Conservation (phyloP, 2,329 filamentous ascomycete genomes). For the Alternaria angustiovoidea region DNA sequence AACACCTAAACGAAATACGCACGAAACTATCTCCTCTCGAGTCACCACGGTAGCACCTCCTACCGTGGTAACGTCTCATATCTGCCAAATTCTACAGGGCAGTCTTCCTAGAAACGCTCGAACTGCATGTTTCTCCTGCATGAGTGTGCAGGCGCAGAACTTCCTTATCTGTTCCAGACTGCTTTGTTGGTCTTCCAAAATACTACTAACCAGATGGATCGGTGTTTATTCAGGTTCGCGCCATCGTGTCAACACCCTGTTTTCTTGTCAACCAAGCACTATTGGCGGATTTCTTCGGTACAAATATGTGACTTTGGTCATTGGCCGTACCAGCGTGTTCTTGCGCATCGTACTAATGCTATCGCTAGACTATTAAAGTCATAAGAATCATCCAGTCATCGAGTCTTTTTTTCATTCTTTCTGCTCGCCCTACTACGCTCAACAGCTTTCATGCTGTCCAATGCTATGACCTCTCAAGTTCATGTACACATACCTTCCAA, state of each 20-base stretch:
- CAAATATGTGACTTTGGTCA: not conserved
- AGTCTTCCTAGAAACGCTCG: not conserved
- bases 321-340: not conserved
- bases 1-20: not conserved
- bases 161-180: constrained; percentile 1
- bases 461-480: constrained; percentile 4
- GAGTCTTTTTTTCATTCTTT: not conserved
- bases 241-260: not conserved
- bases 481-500: not conserved
- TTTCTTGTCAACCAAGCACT: not conserved
- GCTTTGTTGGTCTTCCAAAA: not conserved
- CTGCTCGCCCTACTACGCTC: not conserved
- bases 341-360: not conserved
- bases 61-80: not conserved
- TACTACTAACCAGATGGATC: not conserved
- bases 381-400: not conserved
- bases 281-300: constrained; percentile 1
- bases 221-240: not conserved
- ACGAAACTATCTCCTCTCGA: not conserved
- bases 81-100: not conserved
- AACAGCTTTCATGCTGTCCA: not conserved
- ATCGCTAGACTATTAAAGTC: not conserved
- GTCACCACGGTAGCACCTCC: not conserved
- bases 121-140: not conserved
- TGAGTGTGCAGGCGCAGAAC: constrained; percentile 2